phyloP scores from a whole-genome alignment of 176 grass and related monocot species.

The Eleusine indica region DNA sequence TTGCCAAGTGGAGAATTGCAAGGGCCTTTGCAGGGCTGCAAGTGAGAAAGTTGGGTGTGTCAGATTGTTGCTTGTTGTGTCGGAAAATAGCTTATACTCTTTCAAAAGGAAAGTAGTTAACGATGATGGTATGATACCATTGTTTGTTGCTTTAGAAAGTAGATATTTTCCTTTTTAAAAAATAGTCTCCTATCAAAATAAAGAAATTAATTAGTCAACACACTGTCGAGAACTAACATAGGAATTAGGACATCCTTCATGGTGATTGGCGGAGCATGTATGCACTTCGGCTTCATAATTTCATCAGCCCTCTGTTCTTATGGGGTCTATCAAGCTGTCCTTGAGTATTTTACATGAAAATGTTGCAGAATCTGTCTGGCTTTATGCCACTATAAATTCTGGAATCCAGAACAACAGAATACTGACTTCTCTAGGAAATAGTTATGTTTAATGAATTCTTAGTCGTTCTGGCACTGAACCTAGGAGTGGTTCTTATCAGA shows the following conservation, averaged over 20 bases:
- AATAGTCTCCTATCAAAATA: background rate
- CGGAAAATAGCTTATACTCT: constrained; percentile 8
- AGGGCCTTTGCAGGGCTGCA: background rate
- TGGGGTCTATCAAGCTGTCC: background rate
- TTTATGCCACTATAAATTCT: background rate
- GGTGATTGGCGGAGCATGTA: background rate
- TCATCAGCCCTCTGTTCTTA: background rate
- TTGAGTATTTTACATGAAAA: background rate
- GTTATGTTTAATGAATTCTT: constrained; percentile 1
- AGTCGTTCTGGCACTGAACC: background rate
- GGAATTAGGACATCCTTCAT: background rate
- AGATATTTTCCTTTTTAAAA: background rate
- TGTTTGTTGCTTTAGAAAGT: constrained; percentile 18
- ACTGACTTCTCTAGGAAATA: background rate
- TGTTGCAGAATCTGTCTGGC: background rate
- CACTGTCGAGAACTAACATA: background rate
- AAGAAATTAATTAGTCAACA: background rate
- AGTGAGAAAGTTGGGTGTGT: background rate
- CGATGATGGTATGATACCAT: background rate
- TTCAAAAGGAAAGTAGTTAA: background rate
- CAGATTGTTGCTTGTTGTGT: background rate
- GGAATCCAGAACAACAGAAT: background rate
- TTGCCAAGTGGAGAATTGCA: background rate
- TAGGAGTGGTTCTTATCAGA: background rate
- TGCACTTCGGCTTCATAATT: background rate